Evolutionary conservation across 192 early-diverging fungal genomes (phyloP).

Genomic region (Spinellus fusiger): DNA sequence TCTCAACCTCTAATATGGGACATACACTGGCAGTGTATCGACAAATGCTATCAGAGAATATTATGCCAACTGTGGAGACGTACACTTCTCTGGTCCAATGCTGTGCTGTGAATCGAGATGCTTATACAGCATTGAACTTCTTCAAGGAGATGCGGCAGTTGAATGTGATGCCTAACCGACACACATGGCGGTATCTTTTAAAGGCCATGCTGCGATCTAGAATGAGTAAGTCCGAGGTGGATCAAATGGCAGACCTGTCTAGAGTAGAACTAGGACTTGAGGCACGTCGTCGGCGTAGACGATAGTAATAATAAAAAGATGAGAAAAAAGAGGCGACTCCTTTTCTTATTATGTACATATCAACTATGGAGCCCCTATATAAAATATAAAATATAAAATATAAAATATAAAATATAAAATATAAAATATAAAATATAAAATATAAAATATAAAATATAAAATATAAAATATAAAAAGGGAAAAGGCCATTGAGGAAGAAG

Average conservation of each 20-base stretch:
- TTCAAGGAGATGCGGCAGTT: constrained; percentile 21
- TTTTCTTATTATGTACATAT: too few species aligned
- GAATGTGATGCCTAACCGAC: constrained; percentile 12
- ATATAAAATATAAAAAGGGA: too few species aligned
- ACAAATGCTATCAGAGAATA: constrained; percentile 14
- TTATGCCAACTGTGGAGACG: constrained; percentile 11
- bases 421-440: too few species aligned
- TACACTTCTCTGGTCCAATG: constrained; percentile 29
- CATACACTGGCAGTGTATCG: constrained; percentile 17
- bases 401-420: too few species aligned
- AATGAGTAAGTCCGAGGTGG: constrained; percentile 19
- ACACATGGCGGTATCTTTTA: constrained; percentile 27
- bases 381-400: too few species aligned
- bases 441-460: too few species aligned
- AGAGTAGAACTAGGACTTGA: background rate
- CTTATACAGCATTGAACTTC: constrained; percentile 1
- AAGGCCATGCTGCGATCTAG: constrained; percentile 17
- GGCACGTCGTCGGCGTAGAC: too few species aligned
- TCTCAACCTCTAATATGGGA: constrained; percentile 20
- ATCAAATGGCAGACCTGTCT: constrained; percentile 10
- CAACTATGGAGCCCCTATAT: too few species aligned
- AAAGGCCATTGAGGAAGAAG: too few species aligned
- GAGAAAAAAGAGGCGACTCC: too few species aligned
- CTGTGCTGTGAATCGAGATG: constrained; percentile 23
- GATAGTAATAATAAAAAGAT: too few species aligned